A percentile compares a stretch with the other conserved stretches of the same genome.
These are phyloP conservation scores for Dendrobium chrysotoxum DNA, from an alignment of 106 monocot species.

Conservation along the genomic window DNA sequence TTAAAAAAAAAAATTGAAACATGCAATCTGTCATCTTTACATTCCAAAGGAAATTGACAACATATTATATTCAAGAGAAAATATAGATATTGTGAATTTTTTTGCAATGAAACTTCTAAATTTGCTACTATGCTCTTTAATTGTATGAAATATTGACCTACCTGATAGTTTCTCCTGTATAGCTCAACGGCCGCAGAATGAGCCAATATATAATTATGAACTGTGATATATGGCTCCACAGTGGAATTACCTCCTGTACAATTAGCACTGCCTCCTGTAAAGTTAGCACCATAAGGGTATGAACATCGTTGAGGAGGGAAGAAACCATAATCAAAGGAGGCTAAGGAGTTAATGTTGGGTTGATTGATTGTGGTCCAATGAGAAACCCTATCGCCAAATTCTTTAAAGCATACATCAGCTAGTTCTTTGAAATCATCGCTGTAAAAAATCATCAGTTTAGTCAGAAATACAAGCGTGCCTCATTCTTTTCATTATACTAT, in stretches of 20 bases:
- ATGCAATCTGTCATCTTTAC: background rate
- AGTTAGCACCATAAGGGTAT: slow-evolving; percentile 45
- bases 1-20: background rate
- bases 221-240: slow-evolving; percentile 46
- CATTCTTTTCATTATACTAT: background rate
- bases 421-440: slow-evolving; percentile 57
- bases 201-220: slow-evolving; percentile 36
- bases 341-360: slow-evolving; percentile 30
- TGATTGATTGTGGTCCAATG: slow-evolving; percentile 64
- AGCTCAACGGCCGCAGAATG: slow-evolving; percentile 34
- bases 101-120: background rate
- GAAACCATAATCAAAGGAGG: slow-evolving; percentile 28
- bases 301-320: slow-evolving; percentile 39
- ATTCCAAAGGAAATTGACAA: background rate
- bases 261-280: slow-evolving; percentile 29
- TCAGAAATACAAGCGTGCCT: background rate
- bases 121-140: background rate
- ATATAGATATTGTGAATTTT: background rate
- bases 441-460: background rate
- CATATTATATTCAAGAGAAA: background rate
- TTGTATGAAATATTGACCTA: background rate
- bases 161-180: slow-evolving; percentile 49
- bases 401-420: slow-evolving; percentile 57
- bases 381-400: slow-evolving; percentile 59
- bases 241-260: slow-evolving; percentile 49